Evolutionary conservation across 148 eudicot genomes (phyloP).

Genomic region (Rhododendron simsii): DNA sequence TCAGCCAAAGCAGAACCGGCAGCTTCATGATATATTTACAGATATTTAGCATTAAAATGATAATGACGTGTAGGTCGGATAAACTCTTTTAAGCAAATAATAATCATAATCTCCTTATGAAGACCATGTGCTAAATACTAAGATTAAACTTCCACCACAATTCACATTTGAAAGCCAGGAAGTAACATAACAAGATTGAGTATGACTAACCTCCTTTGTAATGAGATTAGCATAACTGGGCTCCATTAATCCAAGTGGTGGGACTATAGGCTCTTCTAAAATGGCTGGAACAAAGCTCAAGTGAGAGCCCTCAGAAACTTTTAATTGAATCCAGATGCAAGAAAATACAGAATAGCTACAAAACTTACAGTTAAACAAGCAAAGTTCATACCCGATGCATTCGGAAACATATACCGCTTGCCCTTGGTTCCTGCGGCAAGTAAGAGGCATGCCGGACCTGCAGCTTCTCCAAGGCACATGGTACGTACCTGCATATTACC

Average conservation of each 20-base stretch:
- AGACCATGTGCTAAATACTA: neutral
- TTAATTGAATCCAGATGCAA: neutral
- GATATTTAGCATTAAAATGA: neutral
- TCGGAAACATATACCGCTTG: constrained; percentile 75
- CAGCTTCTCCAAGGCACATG: constrained; percentile 71
- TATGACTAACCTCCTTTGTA: constrained; percentile 64
- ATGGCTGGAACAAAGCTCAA: constrained; percentile 45
- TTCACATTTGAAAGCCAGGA: neutral
- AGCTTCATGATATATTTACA: neutral
- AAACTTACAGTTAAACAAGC: neutral
- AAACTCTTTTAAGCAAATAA: neutral
- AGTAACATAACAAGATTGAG: constrained; percentile 2
- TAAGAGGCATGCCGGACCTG: constrained; percentile 87
- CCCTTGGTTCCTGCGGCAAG: constrained; percentile 96
- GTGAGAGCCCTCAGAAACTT: constrained; percentile 7
- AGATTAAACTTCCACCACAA: neutral
- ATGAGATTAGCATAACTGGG: constrained; percentile 77
- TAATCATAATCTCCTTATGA: neutral
- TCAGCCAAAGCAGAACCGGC: neutral
- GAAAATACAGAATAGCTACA: neutral
- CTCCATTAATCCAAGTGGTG: constrained; percentile 71
- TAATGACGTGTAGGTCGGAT: neutral
- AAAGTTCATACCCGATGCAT: constrained; percentile 59
- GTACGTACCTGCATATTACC: constrained; percentile 60
- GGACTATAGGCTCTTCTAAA: constrained; percentile 73